These are phyloP conservation scores for Aspergillus ustus DNA, from an alignment of 2,329 filamentous ascomycete species.

Conservation along the genomic window DNA sequence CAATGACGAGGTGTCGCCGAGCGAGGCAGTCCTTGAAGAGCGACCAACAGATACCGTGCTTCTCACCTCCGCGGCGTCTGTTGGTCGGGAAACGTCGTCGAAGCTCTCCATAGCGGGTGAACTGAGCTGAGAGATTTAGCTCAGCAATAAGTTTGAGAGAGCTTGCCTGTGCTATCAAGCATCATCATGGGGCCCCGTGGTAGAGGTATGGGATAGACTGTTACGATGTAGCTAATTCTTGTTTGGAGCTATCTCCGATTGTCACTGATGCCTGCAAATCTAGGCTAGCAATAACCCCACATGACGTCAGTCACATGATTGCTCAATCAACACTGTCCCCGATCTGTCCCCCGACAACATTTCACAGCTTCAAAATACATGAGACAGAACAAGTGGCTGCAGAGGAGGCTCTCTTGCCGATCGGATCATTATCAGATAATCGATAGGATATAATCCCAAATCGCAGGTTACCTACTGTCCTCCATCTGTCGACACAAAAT, in stretches of 20 bases:
- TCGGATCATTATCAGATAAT: not conserved
- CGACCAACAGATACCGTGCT: constrained; percentile 20
- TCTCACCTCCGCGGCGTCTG: constrained; percentile 30
- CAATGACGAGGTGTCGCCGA: constrained; percentile 21
- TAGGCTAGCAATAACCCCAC: not conserved
- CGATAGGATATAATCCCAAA: not conserved
- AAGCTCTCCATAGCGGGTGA: constrained; percentile 43
- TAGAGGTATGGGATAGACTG: not conserved
- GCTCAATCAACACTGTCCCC: not conserved
- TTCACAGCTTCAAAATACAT: not conserved
- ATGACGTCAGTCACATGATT: not conserved
- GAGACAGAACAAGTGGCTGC: not conserved
- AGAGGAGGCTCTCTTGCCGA: not conserved
- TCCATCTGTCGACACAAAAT: not conserved
- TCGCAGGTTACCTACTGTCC: not conserved
- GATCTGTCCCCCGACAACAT: no score
- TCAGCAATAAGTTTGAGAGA: not conserved
- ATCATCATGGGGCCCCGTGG: not conserved
- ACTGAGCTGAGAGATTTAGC: not conserved
- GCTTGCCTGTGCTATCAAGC: not conserved
- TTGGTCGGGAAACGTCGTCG: constrained; percentile 38
- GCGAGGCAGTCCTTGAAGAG: constrained; percentile 27
- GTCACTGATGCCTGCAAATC: not conserved
- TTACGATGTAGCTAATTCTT: not conserved
- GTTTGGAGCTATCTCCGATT: not conserved